Evolutionary conservation across 768 basidiomycete species (phyloP), one percentile per base, ranked within the genome.

Genomic region (Boletus pseudo-olivaceus): DNA sequence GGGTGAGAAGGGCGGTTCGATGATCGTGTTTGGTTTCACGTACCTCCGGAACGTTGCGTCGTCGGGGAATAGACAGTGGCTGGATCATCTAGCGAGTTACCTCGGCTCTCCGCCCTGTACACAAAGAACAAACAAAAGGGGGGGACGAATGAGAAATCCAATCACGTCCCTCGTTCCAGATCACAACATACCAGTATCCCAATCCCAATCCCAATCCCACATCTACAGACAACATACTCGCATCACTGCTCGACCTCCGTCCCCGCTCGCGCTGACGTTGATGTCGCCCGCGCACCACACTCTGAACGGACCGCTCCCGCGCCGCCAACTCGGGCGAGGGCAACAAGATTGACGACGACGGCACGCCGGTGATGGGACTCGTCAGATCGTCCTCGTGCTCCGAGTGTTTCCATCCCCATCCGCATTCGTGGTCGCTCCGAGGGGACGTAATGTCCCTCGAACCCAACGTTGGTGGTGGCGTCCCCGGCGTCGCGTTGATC

Each of bases 391-490:
- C 20, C 5, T 49, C 54, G 12, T 52, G 17, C 26, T 59, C 57
- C 9, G 46, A n/a, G 14, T 29, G 19, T 35, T 15, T 14, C 14
- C 38, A 38, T 33, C 7, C 29, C 29, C 40, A 51, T 20, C 50
- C 57, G 23, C 23, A 23, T 4, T 12, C 33, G 2, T 41, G 29
- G 2, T 55, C 49, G 2, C 50, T 56, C 20, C 33, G 65, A 7
- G 72, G 71, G 38, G 77, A 78, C 6, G 81, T 78, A 32, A 86
- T 83, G 60, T 87, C 85, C 46, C 80, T 72, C 2, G 82, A 80
- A 0, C 73, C 75, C 30, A 39, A n/a, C 35, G 72, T 68, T 0
- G 81, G 78, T 0, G 23, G 33, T 30, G 8, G 39, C 1, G 17
- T 47, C 20, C 29, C 48, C 23, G 34, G 33, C 7, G 47, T 45